Evolutionary conservation across 2,329 filamentous ascomycete genomes (phyloP).

Genomic region (Fusarium staphyleae): DNA sequence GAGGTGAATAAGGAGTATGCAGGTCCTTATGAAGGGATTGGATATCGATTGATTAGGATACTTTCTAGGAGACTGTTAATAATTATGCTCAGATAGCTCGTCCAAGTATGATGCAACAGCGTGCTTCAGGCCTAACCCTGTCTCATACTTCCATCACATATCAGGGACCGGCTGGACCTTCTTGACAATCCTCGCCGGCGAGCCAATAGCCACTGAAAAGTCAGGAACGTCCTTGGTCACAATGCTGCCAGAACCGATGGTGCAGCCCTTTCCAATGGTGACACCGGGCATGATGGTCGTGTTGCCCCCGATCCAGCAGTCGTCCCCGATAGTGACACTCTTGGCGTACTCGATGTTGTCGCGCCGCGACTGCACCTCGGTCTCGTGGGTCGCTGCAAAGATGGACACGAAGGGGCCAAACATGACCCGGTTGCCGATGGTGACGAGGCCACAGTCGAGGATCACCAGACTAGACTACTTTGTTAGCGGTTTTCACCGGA

Average conservation of each 20-base stretch:
- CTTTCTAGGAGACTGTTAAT: too few relatives aligned
- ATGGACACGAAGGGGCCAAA: constrained; percentile 75
- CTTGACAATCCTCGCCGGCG: constrained; percentile 57
- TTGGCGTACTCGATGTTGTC: constrained; percentile 50
- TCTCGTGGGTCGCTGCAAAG: constrained; percentile 73
- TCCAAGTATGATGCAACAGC: too few relatives aligned
- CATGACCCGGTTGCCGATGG: constrained; percentile 72
- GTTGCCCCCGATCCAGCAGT: constrained; percentile 63
- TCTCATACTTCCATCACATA: neutral
- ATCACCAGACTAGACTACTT: constrained; percentile 58
- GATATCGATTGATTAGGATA: too few relatives aligned
- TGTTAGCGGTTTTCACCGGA: too few relatives aligned
- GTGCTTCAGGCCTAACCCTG: too few relatives aligned
- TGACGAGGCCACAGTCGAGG: constrained; percentile 73
- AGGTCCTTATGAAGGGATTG: too few relatives aligned
- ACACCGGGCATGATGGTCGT: constrained; percentile 59
- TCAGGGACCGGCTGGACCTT: constrained; percentile 48
- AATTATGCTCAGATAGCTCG: too few relatives aligned
- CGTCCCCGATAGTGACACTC: constrained; percentile 55
- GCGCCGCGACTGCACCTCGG: constrained; percentile 61
- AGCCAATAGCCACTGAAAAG: constrained; percentile 56
- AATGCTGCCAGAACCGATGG: constrained; percentile 56
- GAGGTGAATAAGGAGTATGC: too few relatives aligned
- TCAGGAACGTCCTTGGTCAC: constrained; percentile 58
- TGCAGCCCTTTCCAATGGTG: constrained; percentile 59